These are phyloP conservation scores for Fusarium sp. DNA, from an alignment of 2,329 filamentous ascomycete species.

Conservation along the genomic window DNA sequence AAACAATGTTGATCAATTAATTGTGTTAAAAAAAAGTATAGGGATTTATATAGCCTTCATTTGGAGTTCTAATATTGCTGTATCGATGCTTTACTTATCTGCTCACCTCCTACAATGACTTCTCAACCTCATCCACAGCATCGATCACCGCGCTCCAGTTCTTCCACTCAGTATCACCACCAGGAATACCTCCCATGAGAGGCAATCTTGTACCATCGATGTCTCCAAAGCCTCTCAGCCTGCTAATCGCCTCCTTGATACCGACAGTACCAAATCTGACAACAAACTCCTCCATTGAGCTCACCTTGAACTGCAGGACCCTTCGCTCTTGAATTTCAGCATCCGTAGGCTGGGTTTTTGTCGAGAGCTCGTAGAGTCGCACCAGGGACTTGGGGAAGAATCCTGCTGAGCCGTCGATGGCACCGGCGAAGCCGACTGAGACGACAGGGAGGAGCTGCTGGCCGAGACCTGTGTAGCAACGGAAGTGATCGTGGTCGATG, in stretches of 20 bases:
- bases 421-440: conserved; percentile 69
- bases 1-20: not conserved
- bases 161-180: conserved; percentile 69
- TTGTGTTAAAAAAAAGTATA: not conserved
- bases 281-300: conserved; percentile 72
- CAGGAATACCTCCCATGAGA: conserved; percentile 68
- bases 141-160: conserved; percentile 63
- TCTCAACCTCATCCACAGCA: conserved; percentile 60
- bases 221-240: conserved; percentile 71
- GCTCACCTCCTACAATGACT: conserved; percentile 37
- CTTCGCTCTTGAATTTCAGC: conserved; percentile 65
- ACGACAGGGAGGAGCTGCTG: conserved; percentile 74
- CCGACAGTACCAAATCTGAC: conserved; percentile 72
- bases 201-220: conserved; percentile 71
- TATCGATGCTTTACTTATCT: not conserved
- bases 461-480: conserved; percentile 73
- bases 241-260: conserved; percentile 73
- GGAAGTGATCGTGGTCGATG: conserved; percentile 71
- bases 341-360: conserved; percentile 50
- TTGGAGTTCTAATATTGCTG: not conserved
- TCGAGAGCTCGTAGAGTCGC: conserved; percentile 65
- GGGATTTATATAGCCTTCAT: not conserved
- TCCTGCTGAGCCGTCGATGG: conserved; percentile 72
- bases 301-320: conserved; percentile 71
- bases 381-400: conserved; percentile 74